Conservation (phyloP, 108 stramenopile genomes). For the Aureococcus anophagefferens region DNA sequence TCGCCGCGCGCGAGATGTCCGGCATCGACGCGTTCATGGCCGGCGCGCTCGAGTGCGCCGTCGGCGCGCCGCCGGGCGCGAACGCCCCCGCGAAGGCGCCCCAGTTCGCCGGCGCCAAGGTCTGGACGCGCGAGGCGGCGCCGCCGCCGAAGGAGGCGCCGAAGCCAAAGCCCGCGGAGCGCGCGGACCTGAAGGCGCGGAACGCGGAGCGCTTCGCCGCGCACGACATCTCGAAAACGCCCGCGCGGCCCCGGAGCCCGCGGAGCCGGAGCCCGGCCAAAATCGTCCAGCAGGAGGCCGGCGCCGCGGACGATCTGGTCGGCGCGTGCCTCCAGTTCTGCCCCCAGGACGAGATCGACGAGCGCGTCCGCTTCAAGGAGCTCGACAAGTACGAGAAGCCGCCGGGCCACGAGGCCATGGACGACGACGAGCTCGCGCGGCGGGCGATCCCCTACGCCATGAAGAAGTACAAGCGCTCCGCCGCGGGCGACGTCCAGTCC, state of each 20-base stretch:
- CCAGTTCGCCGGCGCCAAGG: no score
- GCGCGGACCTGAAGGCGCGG: neutral
- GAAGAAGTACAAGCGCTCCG: slow-evolving; percentile 71
- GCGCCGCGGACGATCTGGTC: neutral
- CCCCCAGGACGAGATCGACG: neutral
- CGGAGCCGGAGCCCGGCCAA: no score
- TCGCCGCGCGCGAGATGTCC: no score
- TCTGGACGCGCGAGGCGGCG: no score
- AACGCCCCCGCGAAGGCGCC: no score
- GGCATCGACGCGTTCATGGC: no score
- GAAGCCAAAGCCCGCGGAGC: no score
- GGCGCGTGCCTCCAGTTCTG: neutral
- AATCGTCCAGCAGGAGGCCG: no score
- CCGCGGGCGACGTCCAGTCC: slow-evolving; percentile 75
- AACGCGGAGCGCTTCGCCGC: neutral
- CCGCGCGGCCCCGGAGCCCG: neutral
- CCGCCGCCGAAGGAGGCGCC: no score
- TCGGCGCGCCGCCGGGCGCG: no score
- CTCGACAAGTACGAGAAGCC: neutral
- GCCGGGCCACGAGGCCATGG: neutral
- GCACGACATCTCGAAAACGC: neutral
- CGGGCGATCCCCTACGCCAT: slow-evolving; percentile 18
- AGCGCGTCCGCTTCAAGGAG: neutral
- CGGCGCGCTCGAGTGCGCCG: no score
- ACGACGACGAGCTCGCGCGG: no score